These are phyloP conservation scores for Sclerotinia sclerotiorum DNA, from an alignment of 2,329 filamentous ascomycete species.

Conservation along the genomic window DNA sequence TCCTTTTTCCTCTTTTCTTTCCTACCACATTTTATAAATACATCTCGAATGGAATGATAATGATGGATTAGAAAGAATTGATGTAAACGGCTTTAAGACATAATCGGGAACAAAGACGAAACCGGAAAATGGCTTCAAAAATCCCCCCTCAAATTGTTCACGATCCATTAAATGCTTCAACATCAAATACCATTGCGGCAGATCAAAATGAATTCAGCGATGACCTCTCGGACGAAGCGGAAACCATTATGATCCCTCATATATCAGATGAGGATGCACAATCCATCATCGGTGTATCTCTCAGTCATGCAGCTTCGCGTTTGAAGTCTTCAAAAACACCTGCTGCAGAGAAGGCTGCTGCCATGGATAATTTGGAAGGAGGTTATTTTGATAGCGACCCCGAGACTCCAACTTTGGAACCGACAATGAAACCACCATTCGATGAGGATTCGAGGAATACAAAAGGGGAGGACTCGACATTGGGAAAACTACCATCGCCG, in stretches of 20 bases:
- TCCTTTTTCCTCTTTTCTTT: not conserved
- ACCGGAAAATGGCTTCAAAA: constrained; percentile 16
- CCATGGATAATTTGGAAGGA: constrained; percentile 52
- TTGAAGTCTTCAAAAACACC: constrained; percentile 56
- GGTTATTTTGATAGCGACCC: constrained; percentile 43
- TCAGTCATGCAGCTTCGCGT: constrained; percentile 57
- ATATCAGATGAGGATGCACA: constrained; percentile 53
- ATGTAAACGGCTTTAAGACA: not conserved
- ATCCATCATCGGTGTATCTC: constrained; percentile 58
- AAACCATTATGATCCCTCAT: constrained; percentile 31
- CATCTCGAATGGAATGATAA: not conserved
- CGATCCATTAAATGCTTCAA: not conserved
- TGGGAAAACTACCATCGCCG: constrained; percentile 38
- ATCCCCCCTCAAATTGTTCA: not conserved
- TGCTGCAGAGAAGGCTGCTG: constrained; percentile 57
- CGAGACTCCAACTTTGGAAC: constrained; percentile 33
- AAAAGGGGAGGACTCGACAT: constrained; percentile 16
- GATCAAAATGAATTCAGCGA: constrained; percentile 24
- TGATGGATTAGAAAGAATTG: not conserved
- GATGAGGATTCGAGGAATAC: constrained; percentile 8
- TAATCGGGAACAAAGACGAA: constrained; percentile 20
- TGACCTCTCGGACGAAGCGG: constrained; percentile 30
- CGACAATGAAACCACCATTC: not conserved
- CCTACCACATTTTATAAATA: constrained; percentile 12
- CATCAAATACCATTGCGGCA: constrained; percentile 22